Percentiles rank a stretch among this genome's conserved stretches.
Conservation (phyloP, 2,329 filamentous ascomycete genomes). For the Hyphodiscus sp. region DNA sequence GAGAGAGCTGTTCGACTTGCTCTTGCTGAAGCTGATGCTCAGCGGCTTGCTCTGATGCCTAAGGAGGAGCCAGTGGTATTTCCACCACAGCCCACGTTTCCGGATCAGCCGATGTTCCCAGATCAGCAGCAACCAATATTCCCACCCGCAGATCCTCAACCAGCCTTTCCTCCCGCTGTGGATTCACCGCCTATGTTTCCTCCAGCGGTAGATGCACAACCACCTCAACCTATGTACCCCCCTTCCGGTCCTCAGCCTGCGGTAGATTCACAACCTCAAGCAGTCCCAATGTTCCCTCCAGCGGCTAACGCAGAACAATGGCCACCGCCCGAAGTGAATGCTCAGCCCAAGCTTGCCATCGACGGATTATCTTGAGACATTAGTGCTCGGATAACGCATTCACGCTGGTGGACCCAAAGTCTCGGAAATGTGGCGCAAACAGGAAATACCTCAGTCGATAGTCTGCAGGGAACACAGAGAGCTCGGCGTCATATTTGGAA, state of each 20-base stretch:
- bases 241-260: not conserved
- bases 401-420: too few relatives aligned
- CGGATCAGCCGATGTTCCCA: not conserved
- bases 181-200: not conserved
- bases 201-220: not conserved
- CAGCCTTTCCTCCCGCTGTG: too few relatives aligned
- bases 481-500: too few relatives aligned
- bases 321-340: not conserved
- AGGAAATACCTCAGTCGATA: too few relatives aligned
- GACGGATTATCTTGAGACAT: not conserved
- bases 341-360: not conserved
- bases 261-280: not conserved
- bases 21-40: constrained; percentile 10
- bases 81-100: not conserved
- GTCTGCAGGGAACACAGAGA: too few relatives aligned
- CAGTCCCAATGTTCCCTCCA: too few relatives aligned
- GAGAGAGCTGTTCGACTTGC: constrained; percentile 45
- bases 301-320: not conserved
- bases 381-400: too few relatives aligned
- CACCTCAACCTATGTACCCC: not conserved
- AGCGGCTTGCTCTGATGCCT: not conserved
- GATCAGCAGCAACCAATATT: not conserved
- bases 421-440: too few relatives aligned
- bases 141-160: not conserved
- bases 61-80: not conserved